These are phyloP conservation scores for Meripilus lineatus DNA, from an alignment of 1,284 basidiomycete species.

Conservation along the genomic window DNA sequence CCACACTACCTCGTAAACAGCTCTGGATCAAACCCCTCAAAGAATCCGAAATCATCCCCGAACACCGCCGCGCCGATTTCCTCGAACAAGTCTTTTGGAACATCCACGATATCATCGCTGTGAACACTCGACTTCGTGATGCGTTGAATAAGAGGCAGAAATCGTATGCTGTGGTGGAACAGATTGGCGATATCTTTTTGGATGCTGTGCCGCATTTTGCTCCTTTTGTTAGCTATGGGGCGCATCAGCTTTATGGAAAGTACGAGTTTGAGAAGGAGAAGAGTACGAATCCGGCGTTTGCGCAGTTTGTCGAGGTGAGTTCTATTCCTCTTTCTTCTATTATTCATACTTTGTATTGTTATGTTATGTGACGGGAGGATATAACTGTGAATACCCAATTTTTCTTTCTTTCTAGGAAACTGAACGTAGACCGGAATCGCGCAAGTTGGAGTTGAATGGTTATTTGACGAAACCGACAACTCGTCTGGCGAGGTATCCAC, in stretches of 20 bases:
- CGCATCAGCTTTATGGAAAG: slow-evolving; percentile 97
- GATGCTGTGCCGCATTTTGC: slow-evolving; percentile 87
- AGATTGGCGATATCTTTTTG: slow-evolving; percentile 88
- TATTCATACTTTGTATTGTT: slow-evolving; percentile 1
- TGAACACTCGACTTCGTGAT: slow-evolving; percentile 88
- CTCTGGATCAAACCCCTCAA: slow-evolving; percentile 88
- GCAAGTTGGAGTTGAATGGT: slow-evolving; percentile 96
- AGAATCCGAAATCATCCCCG: slow-evolving; percentile 74
- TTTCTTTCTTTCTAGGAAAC: slow-evolving; percentile 58
- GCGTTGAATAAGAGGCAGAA: slow-evolving; percentile 96
- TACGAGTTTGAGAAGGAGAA: slow-evolving; percentile 99
- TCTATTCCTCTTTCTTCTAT: neutral
- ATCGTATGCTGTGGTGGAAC: slow-evolving; percentile 87
- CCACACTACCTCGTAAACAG: slow-evolving; percentile 37
- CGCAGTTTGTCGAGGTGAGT: slow-evolving; percentile 90
- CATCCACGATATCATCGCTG: slow-evolving; percentile 88
- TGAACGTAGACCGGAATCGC: slow-evolving; percentile 90
- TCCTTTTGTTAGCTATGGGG: slow-evolving; percentile 94
- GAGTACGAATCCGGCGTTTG: slow-evolving; percentile 88
- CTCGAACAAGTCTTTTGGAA: slow-evolving; percentile 98
- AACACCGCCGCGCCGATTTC: slow-evolving; percentile 79
- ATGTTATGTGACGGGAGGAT: slow-evolving; percentile 1
- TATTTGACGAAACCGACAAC: slow-evolving; percentile 99
- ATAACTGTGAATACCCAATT: slow-evolving; percentile 10
- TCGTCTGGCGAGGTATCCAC: slow-evolving; percentile 91